Evolutionary conservation across 768 basidiomycete genomes (phyloP).

Genomic region (Rhizopogon salebrosus): DNA sequence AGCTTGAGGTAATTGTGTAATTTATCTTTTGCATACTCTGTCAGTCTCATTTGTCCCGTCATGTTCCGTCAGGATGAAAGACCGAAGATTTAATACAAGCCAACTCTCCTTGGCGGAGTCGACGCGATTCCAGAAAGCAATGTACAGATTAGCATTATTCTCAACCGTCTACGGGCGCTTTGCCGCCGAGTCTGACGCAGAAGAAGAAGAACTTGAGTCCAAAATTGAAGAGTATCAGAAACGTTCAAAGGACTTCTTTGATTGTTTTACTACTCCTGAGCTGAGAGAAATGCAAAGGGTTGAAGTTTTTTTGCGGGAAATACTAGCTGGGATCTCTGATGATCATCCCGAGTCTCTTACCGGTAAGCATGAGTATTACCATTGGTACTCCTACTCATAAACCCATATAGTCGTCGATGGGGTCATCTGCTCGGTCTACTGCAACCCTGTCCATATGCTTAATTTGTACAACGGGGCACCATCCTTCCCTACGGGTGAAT

Average conservation of each 20-base stretch:
- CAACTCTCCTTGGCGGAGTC: conserved; percentile 28
- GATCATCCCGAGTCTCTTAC: too few relatives aligned
- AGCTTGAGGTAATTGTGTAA: conserved; percentile 16
- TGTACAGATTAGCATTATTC: conserved; percentile 25
- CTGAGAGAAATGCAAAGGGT: conserved; percentile 16
- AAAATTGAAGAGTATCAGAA: conserved; percentile 6
- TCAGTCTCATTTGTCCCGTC: conserved; percentile 3
- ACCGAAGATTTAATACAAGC: conserved; percentile 27
- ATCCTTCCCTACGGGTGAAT: background rate
- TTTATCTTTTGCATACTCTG: background rate
- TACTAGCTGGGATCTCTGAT: background rate
- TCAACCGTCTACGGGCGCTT: conserved; percentile 10
- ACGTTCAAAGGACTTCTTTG: conserved; percentile 8
- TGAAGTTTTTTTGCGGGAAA: conserved; percentile 14
- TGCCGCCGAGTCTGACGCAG: background rate
- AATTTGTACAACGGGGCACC: background rate
- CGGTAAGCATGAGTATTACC: background rate
- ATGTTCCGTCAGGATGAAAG: conserved; percentile 31
- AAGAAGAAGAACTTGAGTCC: background rate
- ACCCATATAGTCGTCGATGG: background rate
- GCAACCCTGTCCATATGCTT: background rate
- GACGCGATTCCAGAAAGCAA: conserved; percentile 21
- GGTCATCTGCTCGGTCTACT: background rate
- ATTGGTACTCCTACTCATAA: background rate
- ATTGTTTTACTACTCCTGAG: conserved; percentile 9